These are phyloP conservation scores for Phanerodontia chrysosporium DNA, from an alignment of 768 basidiomycete genomes.

Conservation along the genomic window DNA sequence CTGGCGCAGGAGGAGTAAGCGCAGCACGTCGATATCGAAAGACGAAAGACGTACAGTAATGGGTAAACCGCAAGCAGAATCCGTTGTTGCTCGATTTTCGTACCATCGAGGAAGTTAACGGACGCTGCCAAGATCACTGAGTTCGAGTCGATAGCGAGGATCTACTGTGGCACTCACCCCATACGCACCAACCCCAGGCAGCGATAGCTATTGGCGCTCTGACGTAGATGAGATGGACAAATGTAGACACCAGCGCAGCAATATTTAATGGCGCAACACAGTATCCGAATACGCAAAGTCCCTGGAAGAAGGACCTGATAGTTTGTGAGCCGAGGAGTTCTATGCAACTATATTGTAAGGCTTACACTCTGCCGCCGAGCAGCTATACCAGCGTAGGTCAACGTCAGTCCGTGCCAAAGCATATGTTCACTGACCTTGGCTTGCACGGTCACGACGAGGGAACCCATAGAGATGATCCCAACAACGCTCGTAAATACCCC, in stretches of 20 bases:
- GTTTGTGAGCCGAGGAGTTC: background rate
- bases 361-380: constrained; percentile 79
- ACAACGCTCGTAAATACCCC: constrained; percentile 93
- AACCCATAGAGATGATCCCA: constrained; percentile 87
- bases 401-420: no score
- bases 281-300: constrained; percentile 90
- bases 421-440: constrained; percentile 79
- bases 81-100: constrained; percentile 86
- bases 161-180: no score
- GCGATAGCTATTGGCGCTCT: constrained; percentile 81
- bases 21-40: constrained; percentile 2
- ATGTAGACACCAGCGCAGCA: constrained; percentile 83
- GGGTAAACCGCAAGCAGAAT: constrained; percentile 94
- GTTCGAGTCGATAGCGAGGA: background rate
- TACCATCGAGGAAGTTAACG: constrained; percentile 93
- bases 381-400: constrained; percentile 44
- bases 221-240: constrained; percentile 82
- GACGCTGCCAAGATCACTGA: constrained; percentile 52
- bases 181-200: constrained; percentile 95
- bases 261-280: constrained; percentile 91
- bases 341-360: constrained; percentile 8
- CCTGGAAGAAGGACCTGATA: constrained; percentile 89
- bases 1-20: constrained; percentile 31
- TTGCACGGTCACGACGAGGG: constrained; percentile 90
- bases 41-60: constrained; percentile 61